Percentiles rank a stretch among this genome's conserved stretches.
phyloP scores from a whole-genome alignment of 2,329 filamentous ascomycete genomes.

The Bipolaris gigantea region DNA sequence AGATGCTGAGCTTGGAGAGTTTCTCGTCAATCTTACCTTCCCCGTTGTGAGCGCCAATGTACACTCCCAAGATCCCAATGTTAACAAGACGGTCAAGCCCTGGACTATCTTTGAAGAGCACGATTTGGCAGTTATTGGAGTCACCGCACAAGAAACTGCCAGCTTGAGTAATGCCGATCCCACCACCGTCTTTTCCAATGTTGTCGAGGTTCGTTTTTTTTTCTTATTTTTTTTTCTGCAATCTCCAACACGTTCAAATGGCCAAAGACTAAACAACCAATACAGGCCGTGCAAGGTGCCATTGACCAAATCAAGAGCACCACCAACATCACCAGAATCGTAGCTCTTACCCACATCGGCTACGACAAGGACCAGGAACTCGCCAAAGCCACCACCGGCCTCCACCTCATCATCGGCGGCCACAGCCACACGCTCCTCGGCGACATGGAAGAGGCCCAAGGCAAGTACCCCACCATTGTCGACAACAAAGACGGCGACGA shows the following conservation, averaged over 20 bases:
- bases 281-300: constrained; percentile 59
- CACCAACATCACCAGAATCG: constrained; percentile 66
- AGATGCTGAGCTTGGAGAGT: constrained; percentile 63
- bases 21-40: constrained; percentile 65
- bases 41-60: constrained; percentile 67
- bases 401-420: constrained; percentile 70
- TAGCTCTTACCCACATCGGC: constrained; percentile 68
- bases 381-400: constrained; percentile 61
- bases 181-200: constrained; percentile 61
- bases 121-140: constrained; percentile 64
- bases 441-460: constrained; percentile 59
- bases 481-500: constrained; percentile 65
- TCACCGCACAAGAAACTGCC: constrained; percentile 62
- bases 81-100: constrained; percentile 66
- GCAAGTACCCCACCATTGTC: constrained; percentile 65
- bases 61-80: constrained; percentile 59
- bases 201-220: constrained; percentile 44
- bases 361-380: constrained; percentile 66
- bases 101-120: constrained; percentile 67
- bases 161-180: constrained; percentile 62
- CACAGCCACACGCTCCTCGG: constrained; percentile 63
- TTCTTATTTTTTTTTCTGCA: no score
- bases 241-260: neutral
- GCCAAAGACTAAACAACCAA: neutral
- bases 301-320: constrained; percentile 64